Conservation (phyloP, 768 basidiomycete genomes). For the Erythrobasidium yunnanense region DNA sequence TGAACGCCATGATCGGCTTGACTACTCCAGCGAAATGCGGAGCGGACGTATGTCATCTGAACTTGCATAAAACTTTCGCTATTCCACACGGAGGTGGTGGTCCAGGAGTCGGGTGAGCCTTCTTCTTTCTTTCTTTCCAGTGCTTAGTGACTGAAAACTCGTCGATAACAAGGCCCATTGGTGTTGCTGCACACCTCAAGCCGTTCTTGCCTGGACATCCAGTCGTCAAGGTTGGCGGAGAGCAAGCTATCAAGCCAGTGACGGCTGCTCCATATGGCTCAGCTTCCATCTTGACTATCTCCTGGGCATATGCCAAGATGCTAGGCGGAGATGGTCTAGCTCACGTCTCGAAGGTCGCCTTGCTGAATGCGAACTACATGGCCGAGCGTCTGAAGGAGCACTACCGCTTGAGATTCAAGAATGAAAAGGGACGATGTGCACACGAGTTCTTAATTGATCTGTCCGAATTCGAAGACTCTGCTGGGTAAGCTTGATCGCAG, state of each 20-base stretch:
- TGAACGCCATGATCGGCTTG: conserved; percentile 42
- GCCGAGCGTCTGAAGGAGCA: conserved; percentile 70
- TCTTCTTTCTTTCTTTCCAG: neutral
- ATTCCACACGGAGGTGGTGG: conserved; percentile 65
- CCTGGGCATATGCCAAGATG: conserved; percentile 97
- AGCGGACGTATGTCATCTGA: conserved; percentile 95
- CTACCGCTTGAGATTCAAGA: conserved; percentile 80
- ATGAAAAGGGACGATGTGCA: conserved; percentile 79
- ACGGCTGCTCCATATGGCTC: conserved; percentile 88
- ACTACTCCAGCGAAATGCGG: conserved; percentile 62
- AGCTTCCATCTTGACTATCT: conserved; percentile 87
- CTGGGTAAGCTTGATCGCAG: conserved; percentile 49
- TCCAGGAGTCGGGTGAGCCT: conserved; percentile 71
- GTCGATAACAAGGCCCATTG: conserved; percentile 54
- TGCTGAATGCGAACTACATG: conserved; percentile 96
- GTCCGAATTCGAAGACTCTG: conserved; percentile 81
- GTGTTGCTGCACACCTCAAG: conserved; percentile 80
- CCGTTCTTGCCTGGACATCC: conserved; percentile 91
- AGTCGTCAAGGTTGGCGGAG: conserved; percentile 54
- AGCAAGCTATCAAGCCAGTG: conserved; percentile 71
- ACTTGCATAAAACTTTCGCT: conserved; percentile 87
- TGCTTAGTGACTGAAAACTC: neutral
- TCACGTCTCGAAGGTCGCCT: conserved; percentile 71
- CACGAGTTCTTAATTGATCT: conserved; percentile 93
- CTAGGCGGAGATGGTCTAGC: conserved; percentile 84